Base-by-base conservation (phyloP, 352 stramenopile species). In the Pythium scleroteichum region DNA sequence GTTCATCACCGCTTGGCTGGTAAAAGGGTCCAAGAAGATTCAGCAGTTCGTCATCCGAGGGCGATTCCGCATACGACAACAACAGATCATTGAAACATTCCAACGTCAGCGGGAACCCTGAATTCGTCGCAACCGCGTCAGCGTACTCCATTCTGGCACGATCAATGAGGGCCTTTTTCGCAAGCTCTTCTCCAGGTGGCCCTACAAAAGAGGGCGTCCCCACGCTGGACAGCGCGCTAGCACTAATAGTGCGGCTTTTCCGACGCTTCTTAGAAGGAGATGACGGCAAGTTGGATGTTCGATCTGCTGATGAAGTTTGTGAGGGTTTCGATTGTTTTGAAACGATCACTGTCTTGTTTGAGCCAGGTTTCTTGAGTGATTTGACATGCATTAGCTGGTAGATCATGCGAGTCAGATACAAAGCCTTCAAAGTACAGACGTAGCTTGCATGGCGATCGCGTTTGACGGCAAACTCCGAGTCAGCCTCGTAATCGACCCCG, bases 81-180 rank as follows among this genome's bases (percentile, higher is more conserved):
- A 87, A 19, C 2, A 90, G n/a, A 0, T 63, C 57, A 44, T 88
- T 88, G 40, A 90, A 85, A 5, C 35, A 20, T 29, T 90, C 80
- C 3, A 90, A 61, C 0, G 70, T 78, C 20, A 88, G 64, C 3
- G 78, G 76, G 2, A 64, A 59, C 0, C 66, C 68, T 1, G 64
- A 57, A 20, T 85, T 87, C 9, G 33, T 48, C 3, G 53, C 53
- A 1, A 85, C 64, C 13, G 72, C 66, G 8, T 39, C 20, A 10
- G 42, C 24, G 27, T 60, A 67, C 5, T 23, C 12, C 14, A 19
- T n/a, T 1, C 27, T 65, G 2, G 32, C 51, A 19, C 19, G 40
- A 7, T 59, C 64, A 0, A 71, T 35, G 1, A 74, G 32, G 23
- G 60, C 56, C n/a, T n/a, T 1, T 24, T 29, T 7, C 1, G 8